These are phyloP conservation scores for Annulohypoxylon nitens DNA, from an alignment of 495 filamentous ascomycete genomes.

Conservation along the genomic window DNA sequence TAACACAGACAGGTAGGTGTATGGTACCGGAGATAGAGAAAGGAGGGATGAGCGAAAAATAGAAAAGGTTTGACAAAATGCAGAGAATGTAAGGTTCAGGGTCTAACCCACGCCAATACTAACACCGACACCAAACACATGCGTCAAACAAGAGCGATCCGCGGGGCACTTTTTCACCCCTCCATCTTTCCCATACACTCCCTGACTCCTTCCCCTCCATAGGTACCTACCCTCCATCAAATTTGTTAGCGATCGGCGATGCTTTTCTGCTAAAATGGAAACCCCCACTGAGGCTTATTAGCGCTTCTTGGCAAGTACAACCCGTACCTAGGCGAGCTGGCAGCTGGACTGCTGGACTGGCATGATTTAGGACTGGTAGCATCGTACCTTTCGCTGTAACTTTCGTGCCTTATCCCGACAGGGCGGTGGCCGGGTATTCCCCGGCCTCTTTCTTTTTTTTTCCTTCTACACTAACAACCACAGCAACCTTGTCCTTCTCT, in stretches of 20 bases:
- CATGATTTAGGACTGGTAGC: not conserved
- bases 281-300: conserved; percentile 48
- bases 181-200: not conserved
- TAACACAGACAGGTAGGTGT: conserved; percentile 6
- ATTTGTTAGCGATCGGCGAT: conserved; percentile 37
- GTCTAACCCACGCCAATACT: conserved; percentile 22
- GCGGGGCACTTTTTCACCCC: conserved; percentile 27
- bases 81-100: conserved; percentile 25
- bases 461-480: not conserved
- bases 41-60: conserved; percentile 27
- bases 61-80: not conserved
- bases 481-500: conserved; percentile 4
- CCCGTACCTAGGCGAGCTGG: not conserved
- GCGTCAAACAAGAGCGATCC: conserved; percentile 35
- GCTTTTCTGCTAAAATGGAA: conserved; percentile 36
- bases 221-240: conserved; percentile 34
- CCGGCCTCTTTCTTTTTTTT: conserved; percentile 26
- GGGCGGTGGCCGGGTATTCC: conserved; percentile 43
- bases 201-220: not conserved
- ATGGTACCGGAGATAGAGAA: not conserved
- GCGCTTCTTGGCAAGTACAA: conserved; percentile 30
- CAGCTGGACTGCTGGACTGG: not conserved
- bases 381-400: not conserved
- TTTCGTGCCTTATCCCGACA: conserved; percentile 13
- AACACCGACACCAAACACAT: conserved; percentile 37